Evolutionary conservation across 768 basidiomycete genomes (phyloP).

Genomic region (Krasilnikovozyma curviuscula): DNA sequence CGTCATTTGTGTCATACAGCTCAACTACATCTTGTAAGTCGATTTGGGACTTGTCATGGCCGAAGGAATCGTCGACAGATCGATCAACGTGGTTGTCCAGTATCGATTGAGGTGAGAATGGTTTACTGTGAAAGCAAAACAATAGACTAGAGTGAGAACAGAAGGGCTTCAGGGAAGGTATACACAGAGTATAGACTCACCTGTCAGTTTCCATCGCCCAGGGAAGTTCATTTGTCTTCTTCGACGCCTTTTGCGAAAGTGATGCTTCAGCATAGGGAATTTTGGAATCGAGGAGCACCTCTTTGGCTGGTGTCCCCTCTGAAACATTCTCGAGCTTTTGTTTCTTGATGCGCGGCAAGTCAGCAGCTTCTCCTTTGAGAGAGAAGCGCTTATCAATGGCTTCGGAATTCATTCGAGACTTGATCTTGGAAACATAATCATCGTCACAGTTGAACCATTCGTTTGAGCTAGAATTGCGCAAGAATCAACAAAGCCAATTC

Average conservation of each 20-base stretch:
- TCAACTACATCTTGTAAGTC: background rate
- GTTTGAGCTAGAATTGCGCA: slow-evolving; percentile 13
- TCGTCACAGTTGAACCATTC: slow-evolving; percentile 91
- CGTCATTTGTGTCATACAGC: background rate
- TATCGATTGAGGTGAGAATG: too few relatives aligned
- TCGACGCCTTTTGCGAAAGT: background rate
- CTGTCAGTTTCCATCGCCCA: background rate
- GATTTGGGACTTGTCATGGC: background rate
- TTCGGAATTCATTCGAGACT: slow-evolving; percentile 15
- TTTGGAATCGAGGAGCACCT: background rate
- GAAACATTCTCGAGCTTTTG: slow-evolving; percentile 28
- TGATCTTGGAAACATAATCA: slow-evolving; percentile 52
- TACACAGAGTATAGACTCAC: background rate
- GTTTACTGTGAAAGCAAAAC: too few relatives aligned
- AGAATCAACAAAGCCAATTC: background rate
- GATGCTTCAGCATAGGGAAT: too few relatives aligned
- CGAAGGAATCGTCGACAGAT: background rate
- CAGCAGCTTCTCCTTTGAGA: slow-evolving; percentile 13
- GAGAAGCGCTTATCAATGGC: slow-evolving; percentile 14
- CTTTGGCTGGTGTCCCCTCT: slow-evolving; percentile 20
- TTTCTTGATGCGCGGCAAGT: slow-evolving; percentile 17
- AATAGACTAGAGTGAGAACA: background rate
- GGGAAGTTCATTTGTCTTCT: background rate
- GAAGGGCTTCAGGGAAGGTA: background rate
- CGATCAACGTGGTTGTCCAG: background rate